Evolutionary conservation across 208 protist genomes (phyloP), one percentile per base, ranked within the genome.

Genomic region (Leishmania turanica): DNA sequence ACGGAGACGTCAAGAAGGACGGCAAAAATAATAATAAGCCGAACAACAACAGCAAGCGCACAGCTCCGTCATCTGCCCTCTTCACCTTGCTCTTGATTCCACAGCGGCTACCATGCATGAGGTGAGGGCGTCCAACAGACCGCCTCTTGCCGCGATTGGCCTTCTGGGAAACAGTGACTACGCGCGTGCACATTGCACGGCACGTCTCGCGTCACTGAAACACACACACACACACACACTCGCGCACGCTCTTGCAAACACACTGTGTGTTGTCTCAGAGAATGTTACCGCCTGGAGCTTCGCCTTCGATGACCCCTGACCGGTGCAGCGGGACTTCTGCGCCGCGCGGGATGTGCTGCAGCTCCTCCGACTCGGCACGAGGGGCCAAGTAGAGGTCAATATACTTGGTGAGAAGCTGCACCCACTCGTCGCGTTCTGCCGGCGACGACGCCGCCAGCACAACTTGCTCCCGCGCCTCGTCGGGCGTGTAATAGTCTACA

Each of bases 361-460:
- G 78, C 72, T 87, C 84, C 82, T 93, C 81, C n/a, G 87, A 93
- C 76, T 94, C 89, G 15, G 86, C 82, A 0, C 89, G 82, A 19
- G 84, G 85, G 0, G 89, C 66, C 37, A 96, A 84, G 78, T 90
- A 96, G 5, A 93, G 64, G 62, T 92, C 89, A 15, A 94, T 89
- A 84, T 94, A 96, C 75, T 90, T 87, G 31, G 88, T 93, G 27
- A 95, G 75, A 75, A 93, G 83, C 69, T 80, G 68, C 69, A 95
- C 91, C 90, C 93, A 96, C 60, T 77, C 86, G 77, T 91, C 75
- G 47, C 91, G 84, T 81, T 92, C 90, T 51, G 49, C 79, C 15
- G 75, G 27, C 21, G 77, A 86, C 31, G 71, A 42, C n/a, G 87
- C 82, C 17, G 79, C 91, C 62, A 95, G 78, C 31, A 92, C 82